Evolutionary conservation across 345 rosid species (phyloP).

Genomic region (Isatis tinctoria): DNA sequence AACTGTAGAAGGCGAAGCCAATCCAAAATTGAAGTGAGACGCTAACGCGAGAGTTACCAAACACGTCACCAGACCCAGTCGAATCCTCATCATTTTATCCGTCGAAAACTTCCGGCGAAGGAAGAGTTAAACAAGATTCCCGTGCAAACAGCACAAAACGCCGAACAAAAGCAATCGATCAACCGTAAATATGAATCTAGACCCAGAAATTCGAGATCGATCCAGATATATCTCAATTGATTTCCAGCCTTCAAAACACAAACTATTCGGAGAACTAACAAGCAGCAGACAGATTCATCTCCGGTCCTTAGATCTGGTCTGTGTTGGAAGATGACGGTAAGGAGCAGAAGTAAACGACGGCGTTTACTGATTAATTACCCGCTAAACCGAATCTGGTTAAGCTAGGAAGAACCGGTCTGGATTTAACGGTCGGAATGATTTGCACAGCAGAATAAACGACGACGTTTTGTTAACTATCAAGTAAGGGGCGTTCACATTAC

Average conservation of each 20-base stretch:
- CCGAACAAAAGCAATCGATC: not conserved
- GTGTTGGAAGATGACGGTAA: not conserved
- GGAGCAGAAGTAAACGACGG: not conserved
- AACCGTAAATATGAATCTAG: not conserved
- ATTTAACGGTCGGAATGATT: not conserved
- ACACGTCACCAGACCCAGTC: not conserved
- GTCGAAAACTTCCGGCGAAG: not conserved
- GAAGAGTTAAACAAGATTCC: not conserved
- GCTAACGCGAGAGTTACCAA: conserved; percentile 4
- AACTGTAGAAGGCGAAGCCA: conserved; percentile 36
- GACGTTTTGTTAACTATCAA: not conserved
- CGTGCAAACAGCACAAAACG: not conserved
- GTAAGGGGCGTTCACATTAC: not conserved
- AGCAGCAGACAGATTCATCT: not conserved
- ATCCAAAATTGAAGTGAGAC: not conserved
- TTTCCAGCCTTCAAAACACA: not conserved
- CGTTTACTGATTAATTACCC: not conserved
- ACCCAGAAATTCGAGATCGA: not conserved
- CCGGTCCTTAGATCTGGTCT: conserved; percentile 8
- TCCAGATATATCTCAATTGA: not conserved
- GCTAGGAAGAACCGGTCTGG: not conserved
- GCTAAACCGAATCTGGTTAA: not conserved
- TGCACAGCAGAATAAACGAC: not conserved
- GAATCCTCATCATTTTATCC: not conserved
- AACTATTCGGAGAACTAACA: not conserved